These are phyloP conservation scores for Barnettozyma vustinii DNA, from an alignment of 805 yeast genomes.

Conservation along the genomic window DNA sequence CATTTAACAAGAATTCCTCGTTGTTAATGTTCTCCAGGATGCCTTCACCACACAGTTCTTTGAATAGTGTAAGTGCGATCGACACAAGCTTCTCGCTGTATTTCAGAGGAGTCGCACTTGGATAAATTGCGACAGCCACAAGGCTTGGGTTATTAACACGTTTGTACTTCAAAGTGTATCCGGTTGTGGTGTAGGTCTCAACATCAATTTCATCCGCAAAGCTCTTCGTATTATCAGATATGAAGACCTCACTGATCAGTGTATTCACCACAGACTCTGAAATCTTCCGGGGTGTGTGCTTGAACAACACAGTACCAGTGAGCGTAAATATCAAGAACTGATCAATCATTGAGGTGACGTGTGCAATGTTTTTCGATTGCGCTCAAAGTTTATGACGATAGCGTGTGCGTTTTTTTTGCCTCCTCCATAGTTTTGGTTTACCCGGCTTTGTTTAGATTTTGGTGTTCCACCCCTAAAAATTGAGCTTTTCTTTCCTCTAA, in stretches of 20 bases:
- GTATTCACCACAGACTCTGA: slow-evolving; percentile 39
- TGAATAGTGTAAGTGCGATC: slow-evolving; percentile 25
- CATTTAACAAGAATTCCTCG: slow-evolving; percentile 26
- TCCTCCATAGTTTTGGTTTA: too few species aligned
- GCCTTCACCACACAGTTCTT: slow-evolving; percentile 28
- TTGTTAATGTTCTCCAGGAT: slow-evolving; percentile 24
- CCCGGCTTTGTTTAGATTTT: too few species aligned
- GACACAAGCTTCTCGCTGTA: slow-evolving; percentile 32
- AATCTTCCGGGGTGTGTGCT: slow-evolving; percentile 35
- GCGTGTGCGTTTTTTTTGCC: neutral
- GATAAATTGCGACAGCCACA: slow-evolving; percentile 38
- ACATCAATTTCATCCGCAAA: slow-evolving; percentile 21
- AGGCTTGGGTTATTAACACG: slow-evolving; percentile 38
- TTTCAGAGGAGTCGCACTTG: slow-evolving; percentile 31
- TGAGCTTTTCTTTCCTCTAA: too few species aligned
- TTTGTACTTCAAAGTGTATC: slow-evolving; percentile 41
- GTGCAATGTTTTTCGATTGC: too few species aligned
- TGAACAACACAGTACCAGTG: slow-evolving; percentile 49
- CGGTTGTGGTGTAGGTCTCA: slow-evolving; percentile 29
- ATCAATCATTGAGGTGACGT: slow-evolving; percentile 34
- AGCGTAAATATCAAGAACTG: slow-evolving; percentile 44
- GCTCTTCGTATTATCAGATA: slow-evolving; percentile 30
- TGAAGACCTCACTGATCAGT: slow-evolving; percentile 43
- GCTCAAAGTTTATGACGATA: too few species aligned
- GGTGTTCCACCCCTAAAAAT: too few species aligned